Percentiles rank a stretch among this genome's conserved stretches.
These are phyloP conservation scores for Lenzites betulinus DNA, from an alignment of 768 basidiomycete genomes.

Conservation along the genomic window DNA sequence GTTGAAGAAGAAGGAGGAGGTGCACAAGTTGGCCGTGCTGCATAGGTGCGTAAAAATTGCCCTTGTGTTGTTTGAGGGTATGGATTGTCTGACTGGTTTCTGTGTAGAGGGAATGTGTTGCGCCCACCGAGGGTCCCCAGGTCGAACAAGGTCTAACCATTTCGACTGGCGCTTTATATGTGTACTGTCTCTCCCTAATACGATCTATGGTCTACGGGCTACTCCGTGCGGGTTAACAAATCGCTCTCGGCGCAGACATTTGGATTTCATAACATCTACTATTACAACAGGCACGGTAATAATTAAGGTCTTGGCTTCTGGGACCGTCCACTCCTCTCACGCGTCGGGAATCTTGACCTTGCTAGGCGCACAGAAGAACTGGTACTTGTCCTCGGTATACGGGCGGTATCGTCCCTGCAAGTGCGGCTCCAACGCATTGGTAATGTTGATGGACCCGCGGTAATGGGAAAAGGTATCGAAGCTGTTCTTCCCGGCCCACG, in stretches of 20 bases:
- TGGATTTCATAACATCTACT: not conserved
- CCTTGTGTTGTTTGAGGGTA: not conserved
- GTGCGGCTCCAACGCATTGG: slow-evolving; percentile 30
- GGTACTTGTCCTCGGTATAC: slow-evolving; percentile 32
- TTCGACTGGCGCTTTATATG: slow-evolving; percentile 62
- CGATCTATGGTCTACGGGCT: not conserved
- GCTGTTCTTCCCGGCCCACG: slow-evolving; percentile 51
- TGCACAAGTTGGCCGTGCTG: slow-evolving; percentile 71
- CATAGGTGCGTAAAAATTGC: slow-evolving; percentile 67
- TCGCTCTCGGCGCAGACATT: no score
- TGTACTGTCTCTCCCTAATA: slow-evolving; percentile 40
- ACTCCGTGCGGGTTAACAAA: not conserved
- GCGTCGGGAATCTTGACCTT: slow-evolving; percentile 15
- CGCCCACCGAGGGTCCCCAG: slow-evolving; percentile 16
- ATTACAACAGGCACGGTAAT: no score
- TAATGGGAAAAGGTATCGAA: slow-evolving; percentile 44
- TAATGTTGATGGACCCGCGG: slow-evolving; percentile 28
- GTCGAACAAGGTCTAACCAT: slow-evolving; percentile 38
- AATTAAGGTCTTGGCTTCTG: no score
- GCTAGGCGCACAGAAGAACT: slow-evolving; percentile 6
- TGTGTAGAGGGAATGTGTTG: slow-evolving; percentile 16
- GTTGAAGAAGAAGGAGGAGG: slow-evolving; percentile 59
- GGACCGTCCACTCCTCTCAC: not conserved
- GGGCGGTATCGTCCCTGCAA: slow-evolving; percentile 34
- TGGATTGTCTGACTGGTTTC: not conserved